Evolutionary conservation across 2,329 filamentous ascomycete species (phyloP).

Genomic region (Allantophomopsis lycopodina): DNA sequence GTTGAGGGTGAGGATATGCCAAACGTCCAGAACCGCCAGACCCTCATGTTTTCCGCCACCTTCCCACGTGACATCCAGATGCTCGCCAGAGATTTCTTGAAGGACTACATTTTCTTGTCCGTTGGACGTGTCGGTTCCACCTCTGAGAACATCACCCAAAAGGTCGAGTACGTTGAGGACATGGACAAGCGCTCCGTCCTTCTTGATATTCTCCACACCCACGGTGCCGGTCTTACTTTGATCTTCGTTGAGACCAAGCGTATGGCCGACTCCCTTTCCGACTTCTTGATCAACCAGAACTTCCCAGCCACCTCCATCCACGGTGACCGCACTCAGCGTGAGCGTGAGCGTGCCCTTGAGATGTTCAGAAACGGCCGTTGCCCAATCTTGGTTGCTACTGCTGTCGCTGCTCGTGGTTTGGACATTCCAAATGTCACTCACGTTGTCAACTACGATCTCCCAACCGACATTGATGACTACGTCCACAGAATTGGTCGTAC

Average conservation of each 20-base stretch:
- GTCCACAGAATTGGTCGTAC: constrained; percentile 99
- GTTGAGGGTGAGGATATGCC: constrained; percentile 99
- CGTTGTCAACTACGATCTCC: constrained; percentile 99
- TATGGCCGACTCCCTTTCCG: constrained; percentile 94
- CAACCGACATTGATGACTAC: constrained; percentile 96
- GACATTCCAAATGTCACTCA: constrained; percentile 96
- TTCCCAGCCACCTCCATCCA: constrained; percentile 98
- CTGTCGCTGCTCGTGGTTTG: constrained; percentile 63
- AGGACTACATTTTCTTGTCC: constrained; percentile 98
- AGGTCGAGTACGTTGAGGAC: constrained; percentile 96
- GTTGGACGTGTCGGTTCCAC: constrained; percentile 97
- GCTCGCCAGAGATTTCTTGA: constrained; percentile 95
- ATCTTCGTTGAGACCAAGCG: constrained; percentile 99
- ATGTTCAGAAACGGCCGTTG: constrained; percentile 94
- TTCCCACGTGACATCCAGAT: constrained; percentile 99
- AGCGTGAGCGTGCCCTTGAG: constrained; percentile 94
- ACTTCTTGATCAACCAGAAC: constrained; percentile 96
- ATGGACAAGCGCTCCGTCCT: constrained; percentile 95
- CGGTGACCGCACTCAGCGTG: constrained; percentile 94
- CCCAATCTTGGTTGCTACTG: constrained; percentile 93
- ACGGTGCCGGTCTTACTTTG: constrained; percentile 76
- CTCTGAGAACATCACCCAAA: constrained; percentile 99
- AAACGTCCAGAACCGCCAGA: constrained; percentile 68
- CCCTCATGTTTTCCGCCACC: constrained; percentile 99
- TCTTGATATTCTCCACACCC: constrained; percentile 92